phyloP scores from a whole-genome alignment of 2,329 filamentous ascomycete genomes.

The Nothophoma quercina region DNA sequence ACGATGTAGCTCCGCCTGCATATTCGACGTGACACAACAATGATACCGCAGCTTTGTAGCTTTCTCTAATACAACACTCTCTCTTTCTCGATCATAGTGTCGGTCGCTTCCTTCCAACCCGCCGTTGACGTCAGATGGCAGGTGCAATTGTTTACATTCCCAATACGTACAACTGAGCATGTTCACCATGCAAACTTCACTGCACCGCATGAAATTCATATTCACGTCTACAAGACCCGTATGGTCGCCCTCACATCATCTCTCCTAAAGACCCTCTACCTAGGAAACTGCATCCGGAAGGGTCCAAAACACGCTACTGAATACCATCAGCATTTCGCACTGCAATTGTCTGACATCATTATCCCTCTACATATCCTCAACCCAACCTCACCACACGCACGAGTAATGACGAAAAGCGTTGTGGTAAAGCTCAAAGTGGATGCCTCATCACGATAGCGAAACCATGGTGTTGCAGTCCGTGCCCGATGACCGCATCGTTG shows the following conservation, averaged over 20 bases:
- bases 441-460: neutral
- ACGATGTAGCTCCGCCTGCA: slow-evolving; percentile 12
- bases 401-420: neutral
- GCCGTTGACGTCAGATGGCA: too few relatives aligned
- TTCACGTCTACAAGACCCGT: too few relatives aligned
- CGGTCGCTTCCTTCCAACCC: too few relatives aligned
- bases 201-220: too few relatives aligned
- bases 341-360: neutral
- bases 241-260: too few relatives aligned
- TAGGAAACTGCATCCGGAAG: too few relatives aligned
- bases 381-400: neutral
- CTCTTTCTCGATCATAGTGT: too few relatives aligned
- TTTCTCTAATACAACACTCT: too few relatives aligned
- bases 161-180: too few relatives aligned
- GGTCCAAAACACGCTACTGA: neutral
- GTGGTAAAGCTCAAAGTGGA: neutral
- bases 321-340: neutral
- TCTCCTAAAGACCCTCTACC: too few relatives aligned
- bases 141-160: too few relatives aligned
- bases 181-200: too few relatives aligned
- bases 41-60: neutral
- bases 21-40: slow-evolving; percentile 1
- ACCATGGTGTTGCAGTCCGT: slow-evolving; percentile 19
- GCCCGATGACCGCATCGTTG: slow-evolving; percentile 18
- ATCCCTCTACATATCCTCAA: neutral